Evolutionary conservation across 352 stramenopile species (phyloP).

Genomic region (Phytophthora pisi): DNA sequence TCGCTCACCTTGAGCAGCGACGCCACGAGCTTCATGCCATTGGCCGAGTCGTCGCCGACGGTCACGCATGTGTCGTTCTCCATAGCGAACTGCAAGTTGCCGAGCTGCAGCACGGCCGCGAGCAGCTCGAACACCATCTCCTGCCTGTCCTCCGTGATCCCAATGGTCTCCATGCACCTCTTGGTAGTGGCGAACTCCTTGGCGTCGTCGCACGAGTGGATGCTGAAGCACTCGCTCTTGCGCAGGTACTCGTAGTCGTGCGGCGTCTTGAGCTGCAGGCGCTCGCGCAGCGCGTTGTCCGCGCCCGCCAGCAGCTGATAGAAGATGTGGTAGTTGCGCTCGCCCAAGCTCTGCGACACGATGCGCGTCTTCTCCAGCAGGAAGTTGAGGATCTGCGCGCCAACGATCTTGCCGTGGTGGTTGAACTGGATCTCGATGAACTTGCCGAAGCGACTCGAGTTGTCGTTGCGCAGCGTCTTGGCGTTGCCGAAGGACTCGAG

Average conservation of each 20-base stretch:
- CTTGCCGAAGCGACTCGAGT: constrained; percentile 97
- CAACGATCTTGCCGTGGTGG: constrained; percentile 91
- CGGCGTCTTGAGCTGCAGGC: constrained; percentile 73
- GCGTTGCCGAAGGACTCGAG: constrained; percentile 92
- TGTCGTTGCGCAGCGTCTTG: constrained; percentile 97
- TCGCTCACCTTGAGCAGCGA: constrained; percentile 78
- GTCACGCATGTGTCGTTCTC: constrained; percentile 83
- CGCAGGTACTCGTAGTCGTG: constrained; percentile 89
- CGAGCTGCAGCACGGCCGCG: constrained; percentile 85
- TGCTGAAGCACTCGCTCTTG: constrained; percentile 87
- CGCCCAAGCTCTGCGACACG: constrained; percentile 87
- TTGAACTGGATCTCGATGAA: constrained; percentile 98
- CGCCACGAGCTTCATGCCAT: constrained; percentile 69
- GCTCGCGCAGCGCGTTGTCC: constrained; percentile 65
- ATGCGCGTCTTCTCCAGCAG: constrained; percentile 92
- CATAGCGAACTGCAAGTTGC: constrained; percentile 86
- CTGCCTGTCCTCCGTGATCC: constrained; percentile 80
- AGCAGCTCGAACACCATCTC: constrained; percentile 89
- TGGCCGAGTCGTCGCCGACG: constrained; percentile 50
- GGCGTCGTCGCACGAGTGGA: constrained; percentile 75
- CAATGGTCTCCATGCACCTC: constrained; percentile 89
- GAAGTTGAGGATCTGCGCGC: constrained; percentile 92
- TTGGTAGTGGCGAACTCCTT: constrained; percentile 87
- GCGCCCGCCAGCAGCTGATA: constrained; percentile 92
- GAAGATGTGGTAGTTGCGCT: constrained; percentile 98